phyloP scores from a whole-genome alignment of 768 basidiomycete species.

The Mycena rosella region DNA sequence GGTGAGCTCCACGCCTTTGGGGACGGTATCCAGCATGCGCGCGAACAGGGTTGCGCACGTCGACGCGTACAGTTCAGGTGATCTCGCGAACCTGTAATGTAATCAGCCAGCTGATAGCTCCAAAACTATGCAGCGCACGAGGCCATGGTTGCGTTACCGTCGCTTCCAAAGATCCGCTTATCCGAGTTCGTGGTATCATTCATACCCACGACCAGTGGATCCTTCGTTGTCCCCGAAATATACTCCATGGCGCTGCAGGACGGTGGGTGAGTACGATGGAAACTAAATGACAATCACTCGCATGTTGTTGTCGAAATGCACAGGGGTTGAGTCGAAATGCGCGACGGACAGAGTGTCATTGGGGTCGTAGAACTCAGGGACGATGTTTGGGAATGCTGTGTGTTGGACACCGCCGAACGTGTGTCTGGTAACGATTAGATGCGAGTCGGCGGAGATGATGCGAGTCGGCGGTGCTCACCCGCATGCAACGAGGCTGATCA shows the following conservation, averaged over 20 bases:
- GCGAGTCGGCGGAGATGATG: neutral
- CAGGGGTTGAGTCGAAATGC: constrained; percentile 16
- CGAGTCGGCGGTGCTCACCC: constrained; percentile 4
- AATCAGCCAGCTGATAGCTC: neutral
- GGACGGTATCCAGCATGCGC: constrained; percentile 22
- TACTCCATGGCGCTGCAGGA: constrained; percentile 50
- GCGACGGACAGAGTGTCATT: constrained; percentile 3
- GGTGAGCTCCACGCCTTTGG: constrained; percentile 10
- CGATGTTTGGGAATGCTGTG: constrained; percentile 16
- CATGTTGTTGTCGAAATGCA: constrained; percentile 19
- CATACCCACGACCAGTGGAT: constrained; percentile 49
- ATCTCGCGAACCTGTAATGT: constrained; percentile 6
- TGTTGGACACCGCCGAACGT: constrained; percentile 20
- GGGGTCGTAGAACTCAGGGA: constrained; percentile 14
- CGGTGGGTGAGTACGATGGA: neutral
- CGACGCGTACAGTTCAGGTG: constrained; percentile 6
- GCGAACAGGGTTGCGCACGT: constrained; percentile 15
- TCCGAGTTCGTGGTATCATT: constrained; percentile 54
- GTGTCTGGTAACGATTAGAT: constrained; percentile 2
- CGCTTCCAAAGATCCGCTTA: constrained; percentile 50
- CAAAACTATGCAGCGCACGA: constrained; percentile 35
- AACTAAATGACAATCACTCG: neutral
- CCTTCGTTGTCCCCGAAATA: constrained; percentile 50
- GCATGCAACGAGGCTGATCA: constrained; percentile 26
- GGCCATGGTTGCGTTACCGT: constrained; percentile 51